phyloP scores from a whole-genome alignment of 768 basidiomycete species.

The Boletus fagicola region DNA sequence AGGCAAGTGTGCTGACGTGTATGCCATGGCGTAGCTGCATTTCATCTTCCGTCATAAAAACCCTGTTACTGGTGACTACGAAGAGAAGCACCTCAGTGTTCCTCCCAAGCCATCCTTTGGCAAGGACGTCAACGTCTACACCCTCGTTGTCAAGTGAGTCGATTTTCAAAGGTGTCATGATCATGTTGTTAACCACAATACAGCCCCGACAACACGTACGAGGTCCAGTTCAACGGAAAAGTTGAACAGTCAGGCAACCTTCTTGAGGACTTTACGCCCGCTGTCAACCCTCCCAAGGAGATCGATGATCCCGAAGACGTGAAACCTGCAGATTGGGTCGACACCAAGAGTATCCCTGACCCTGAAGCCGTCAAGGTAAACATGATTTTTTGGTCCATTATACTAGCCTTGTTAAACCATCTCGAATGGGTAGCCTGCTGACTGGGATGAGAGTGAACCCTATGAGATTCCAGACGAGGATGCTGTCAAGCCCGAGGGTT shows the following conservation, averaged over 20 bases:
- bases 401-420: neutral
- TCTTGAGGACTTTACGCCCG: slow-evolving; percentile 88
- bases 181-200: slow-evolving; percentile 1
- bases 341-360: slow-evolving; percentile 81
- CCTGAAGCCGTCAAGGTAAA: slow-evolving; percentile 75
- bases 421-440: slow-evolving; percentile 60
- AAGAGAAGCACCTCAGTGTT: slow-evolving; percentile 92
- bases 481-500: slow-evolving; percentile 88
- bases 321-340: slow-evolving; percentile 95
- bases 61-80: slow-evolving; percentile 87
- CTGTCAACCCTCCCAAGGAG: slow-evolving; percentile 90
- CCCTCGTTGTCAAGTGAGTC: slow-evolving; percentile 84
- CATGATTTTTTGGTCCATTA: neutral
- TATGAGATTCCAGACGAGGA: slow-evolving; percentile 87
- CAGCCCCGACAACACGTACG: slow-evolving; percentile 92
- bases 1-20: slow-evolving; percentile 1
- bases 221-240: slow-evolving; percentile 88
- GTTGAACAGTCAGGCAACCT: slow-evolving; percentile 76
- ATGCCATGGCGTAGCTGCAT: slow-evolving; percentile 61
- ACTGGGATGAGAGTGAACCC: slow-evolving; percentile 98
- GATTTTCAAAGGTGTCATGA: neutral
- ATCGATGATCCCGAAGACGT: slow-evolving; percentile 90
- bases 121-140: slow-evolving; percentile 92
- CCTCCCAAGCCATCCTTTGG: slow-evolving; percentile 84
- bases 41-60: slow-evolving; percentile 99